phyloP scores from a whole-genome alignment of 225 moss, liverwort and hornwort species.

The Pleurozium schreberi region DNA sequence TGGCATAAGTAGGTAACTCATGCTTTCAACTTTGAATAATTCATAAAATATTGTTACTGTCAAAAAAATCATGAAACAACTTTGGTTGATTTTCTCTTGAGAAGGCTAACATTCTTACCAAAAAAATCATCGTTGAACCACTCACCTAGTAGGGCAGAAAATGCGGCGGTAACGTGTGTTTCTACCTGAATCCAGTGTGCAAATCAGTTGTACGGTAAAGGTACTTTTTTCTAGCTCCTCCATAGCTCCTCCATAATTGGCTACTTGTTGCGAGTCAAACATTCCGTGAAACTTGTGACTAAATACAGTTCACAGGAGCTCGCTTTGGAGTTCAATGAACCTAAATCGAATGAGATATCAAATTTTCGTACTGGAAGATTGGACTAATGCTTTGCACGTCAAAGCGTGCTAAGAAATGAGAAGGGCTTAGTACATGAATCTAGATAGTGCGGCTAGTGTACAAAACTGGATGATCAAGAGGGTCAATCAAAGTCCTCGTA shows the following conservation, averaged over 20 bases:
- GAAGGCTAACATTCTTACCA: not conserved
- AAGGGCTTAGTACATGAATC: not conserved
- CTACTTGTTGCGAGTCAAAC: not conserved
- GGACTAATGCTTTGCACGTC: not conserved
- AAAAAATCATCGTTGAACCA: not conserved
- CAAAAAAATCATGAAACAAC: not conserved
- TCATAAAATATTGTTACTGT: not conserved
- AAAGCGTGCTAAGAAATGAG: not conserved
- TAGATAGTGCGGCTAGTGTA: constrained; percentile 7
- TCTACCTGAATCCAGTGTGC: not conserved
- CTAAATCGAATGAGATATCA: not conserved
- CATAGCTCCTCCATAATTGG: not conserved
- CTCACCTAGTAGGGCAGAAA: not conserved
- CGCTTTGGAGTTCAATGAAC: not conserved
- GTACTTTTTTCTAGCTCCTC: not conserved
- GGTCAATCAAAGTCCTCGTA: constrained; percentile 66
- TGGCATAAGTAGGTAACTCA: not conserved
- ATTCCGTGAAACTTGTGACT: not conserved
- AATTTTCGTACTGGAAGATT: not conserved
- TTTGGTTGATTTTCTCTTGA: not conserved
- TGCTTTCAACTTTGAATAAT: not conserved
- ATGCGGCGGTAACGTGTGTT: not conserved
- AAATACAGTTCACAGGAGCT: not conserved
- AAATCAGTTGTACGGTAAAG: not conserved
- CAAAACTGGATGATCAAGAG: constrained; percentile 16